These are phyloP conservation scores for Neophaeococcomyces aloes DNA, from an alignment of 2,329 filamentous ascomycete genomes.

Conservation along the genomic window DNA sequence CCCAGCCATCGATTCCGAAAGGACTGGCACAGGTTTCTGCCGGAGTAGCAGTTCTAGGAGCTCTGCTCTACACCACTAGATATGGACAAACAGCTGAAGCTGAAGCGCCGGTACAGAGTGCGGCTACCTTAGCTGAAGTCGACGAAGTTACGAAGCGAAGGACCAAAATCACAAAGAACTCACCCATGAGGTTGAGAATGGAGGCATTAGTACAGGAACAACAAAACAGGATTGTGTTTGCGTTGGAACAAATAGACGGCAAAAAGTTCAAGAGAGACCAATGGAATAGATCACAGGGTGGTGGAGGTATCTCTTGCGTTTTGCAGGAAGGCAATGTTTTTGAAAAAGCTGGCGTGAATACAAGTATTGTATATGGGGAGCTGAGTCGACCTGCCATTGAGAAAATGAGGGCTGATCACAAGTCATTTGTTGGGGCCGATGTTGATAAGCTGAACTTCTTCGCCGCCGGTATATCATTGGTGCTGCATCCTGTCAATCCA, in stretches of 20 bases:
- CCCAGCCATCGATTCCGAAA: constrained; percentile 30
- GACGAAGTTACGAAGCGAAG: constrained; percentile 74
- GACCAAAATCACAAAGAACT: constrained; percentile 60
- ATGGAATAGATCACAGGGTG: constrained; percentile 79
- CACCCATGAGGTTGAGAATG: constrained; percentile 96
- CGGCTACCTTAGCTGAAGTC: constrained; percentile 65
- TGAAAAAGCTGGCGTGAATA: constrained; percentile 93
- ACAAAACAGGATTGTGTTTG: constrained; percentile 75
- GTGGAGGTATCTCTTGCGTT: constrained; percentile 88
- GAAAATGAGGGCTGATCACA: constrained; percentile 92
- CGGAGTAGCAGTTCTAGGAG: constrained; percentile 39
- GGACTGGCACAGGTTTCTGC: constrained; percentile 37
- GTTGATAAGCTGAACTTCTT: constrained; percentile 89
- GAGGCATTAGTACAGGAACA: constrained; percentile 91
- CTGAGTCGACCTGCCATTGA: constrained; percentile 77
- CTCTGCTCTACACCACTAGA: constrained; percentile 44
- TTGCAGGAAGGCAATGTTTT: constrained; percentile 94
- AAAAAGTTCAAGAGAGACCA: constrained; percentile 71
- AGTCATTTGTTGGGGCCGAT: constrained; percentile 65
- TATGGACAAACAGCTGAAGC: constrained; percentile 9
- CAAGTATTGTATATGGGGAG: constrained; percentile 86
- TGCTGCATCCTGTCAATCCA: constrained; percentile 86
- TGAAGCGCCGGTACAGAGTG: constrained; percentile 26
- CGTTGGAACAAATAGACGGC: constrained; percentile 74
- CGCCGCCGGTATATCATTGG: constrained; percentile 82